Percentiles rank a stretch among this genome's conserved stretches.
Evolutionary conservation across 2,329 filamentous ascomycete genomes (phyloP).

Genomic region (Pseudovirgaria hyperparasitica): DNA sequence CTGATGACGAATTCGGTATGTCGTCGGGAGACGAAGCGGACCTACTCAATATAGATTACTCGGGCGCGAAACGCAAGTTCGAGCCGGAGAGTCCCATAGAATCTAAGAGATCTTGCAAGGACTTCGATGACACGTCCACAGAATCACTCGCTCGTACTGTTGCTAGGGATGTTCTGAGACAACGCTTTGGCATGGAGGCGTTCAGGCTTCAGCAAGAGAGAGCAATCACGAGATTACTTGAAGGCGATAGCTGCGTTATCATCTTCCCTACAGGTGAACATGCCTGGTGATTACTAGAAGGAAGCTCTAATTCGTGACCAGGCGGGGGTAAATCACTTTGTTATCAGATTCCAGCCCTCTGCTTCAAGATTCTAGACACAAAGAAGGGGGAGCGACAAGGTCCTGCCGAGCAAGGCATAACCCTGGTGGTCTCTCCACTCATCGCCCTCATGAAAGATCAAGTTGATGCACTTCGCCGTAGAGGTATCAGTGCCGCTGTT

Average conservation of each 20-base stretch:
- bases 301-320: no score
- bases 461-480: slow-evolving; percentile 39
- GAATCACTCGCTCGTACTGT: no score
- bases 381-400: slow-evolving; percentile 13
- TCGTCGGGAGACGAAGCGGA: no score
- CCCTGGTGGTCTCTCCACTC: slow-evolving; percentile 43
- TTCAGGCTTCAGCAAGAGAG: slow-evolving; percentile 36
- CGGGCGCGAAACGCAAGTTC: no score
- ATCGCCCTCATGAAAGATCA: slow-evolving; percentile 51
- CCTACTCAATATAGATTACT: no score
- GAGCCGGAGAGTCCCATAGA: no score
- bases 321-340: slow-evolving; percentile 31
- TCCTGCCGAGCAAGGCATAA: slow-evolving; percentile 33
- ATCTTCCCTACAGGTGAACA: slow-evolving; percentile 32
- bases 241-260: slow-evolving; percentile 30
- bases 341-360: slow-evolving; percentile 31
- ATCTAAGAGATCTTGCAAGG: no score
- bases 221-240: slow-evolving; percentile 30
- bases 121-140: no score
- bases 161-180: slow-evolving; percentile 24
- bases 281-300: no score
- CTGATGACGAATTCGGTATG: no score
- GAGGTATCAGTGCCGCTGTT: slow-evolving; percentile 40
- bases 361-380: slow-evolving; percentile 27
- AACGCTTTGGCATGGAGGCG: slow-evolving; percentile 26